These are phyloP conservation scores for Amphibolis antarctica DNA, from an alignment of 106 monocot genomes.

Conservation along the genomic window DNA sequence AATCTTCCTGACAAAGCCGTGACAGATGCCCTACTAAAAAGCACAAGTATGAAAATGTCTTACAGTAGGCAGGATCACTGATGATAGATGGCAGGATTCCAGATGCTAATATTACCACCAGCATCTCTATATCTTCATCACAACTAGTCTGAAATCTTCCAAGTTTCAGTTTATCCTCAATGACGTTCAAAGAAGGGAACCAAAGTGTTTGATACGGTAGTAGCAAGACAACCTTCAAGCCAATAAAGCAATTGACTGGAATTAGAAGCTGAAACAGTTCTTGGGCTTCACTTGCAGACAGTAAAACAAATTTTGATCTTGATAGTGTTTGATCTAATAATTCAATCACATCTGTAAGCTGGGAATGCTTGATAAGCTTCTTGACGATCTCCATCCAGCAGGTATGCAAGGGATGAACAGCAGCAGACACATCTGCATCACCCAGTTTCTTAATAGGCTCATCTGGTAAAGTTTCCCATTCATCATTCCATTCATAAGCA, in stretches of 20 bases:
- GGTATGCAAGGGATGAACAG: constrained; percentile 47
- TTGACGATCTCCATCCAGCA: constrained; percentile 72
- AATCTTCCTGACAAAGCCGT: constrained; percentile 34
- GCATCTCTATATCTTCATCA: constrained; percentile 36
- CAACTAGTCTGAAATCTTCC: constrained; percentile 13
- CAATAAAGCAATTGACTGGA: constrained; percentile 34
- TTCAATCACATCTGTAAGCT: constrained; percentile 23
- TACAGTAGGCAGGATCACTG: constrained; percentile 20
- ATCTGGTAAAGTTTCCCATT: constrained; percentile 75
- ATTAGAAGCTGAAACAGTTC: constrained; percentile 31
- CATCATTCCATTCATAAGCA: constrained; percentile 84
- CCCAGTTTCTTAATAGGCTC: constrained; percentile 24
- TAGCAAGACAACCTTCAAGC: constrained; percentile 47
- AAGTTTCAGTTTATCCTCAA: constrained; percentile 40
- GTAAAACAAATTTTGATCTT: constrained; percentile 20
- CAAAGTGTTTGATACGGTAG: constrained; percentile 47
- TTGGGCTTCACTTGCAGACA: constrained; percentile 57
- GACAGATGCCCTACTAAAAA: constrained; percentile 56
- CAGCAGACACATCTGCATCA: constrained; percentile 17
- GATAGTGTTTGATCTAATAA: constrained; percentile 44
- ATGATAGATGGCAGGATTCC: constrained; percentile 31
- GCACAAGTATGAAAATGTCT: constrained; percentile 55
- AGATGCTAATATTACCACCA: constrained; percentile 46
- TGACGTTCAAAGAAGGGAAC: constrained; percentile 25
- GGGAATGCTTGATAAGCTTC: constrained; percentile 36